phyloP scores from a whole-genome alignment of 331 rosid species.

The Quercus phellos region DNA sequence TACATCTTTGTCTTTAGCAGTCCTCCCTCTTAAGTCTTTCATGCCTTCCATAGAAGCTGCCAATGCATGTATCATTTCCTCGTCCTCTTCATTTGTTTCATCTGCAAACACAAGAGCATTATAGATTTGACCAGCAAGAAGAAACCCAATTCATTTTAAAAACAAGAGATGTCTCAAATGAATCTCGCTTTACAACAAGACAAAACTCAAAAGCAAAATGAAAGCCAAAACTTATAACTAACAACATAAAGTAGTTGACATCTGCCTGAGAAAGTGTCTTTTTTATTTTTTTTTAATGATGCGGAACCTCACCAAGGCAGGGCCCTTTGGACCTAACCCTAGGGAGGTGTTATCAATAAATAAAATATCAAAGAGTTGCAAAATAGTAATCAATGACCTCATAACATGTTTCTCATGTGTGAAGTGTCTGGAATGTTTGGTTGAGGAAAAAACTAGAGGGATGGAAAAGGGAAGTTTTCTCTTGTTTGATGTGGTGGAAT shows the following conservation, averaged over 20 bases:
- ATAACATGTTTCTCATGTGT: background rate
- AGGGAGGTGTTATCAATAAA: background rate
- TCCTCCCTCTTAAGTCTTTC: slow-evolving; percentile 37
- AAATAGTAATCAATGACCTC: background rate
- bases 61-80: slow-evolving; percentile 62
- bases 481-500: too few relatives aligned
- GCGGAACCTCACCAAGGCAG: too few relatives aligned
- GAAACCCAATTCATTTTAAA: background rate
- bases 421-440: background rate
- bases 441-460: too few relatives aligned
- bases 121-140: background rate
- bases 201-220: background rate
- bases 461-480: too few relatives aligned
- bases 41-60: slow-evolving; percentile 68
- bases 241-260: background rate
- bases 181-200: background rate
- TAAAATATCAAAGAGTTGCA: background rate
- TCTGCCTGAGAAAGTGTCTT: background rate
- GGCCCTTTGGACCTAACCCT: too few relatives aligned
- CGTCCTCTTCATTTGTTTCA: slow-evolving; percentile 54
- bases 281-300: too few relatives aligned
- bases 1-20: slow-evolving; percentile 34
- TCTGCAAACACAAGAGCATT: slow-evolving; percentile 31
- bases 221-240: background rate
- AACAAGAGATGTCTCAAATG: background rate